phyloP scores from a whole-genome alignment of 2,329 filamentous ascomycete species.

The Pezicula neosporulosa region DNA sequence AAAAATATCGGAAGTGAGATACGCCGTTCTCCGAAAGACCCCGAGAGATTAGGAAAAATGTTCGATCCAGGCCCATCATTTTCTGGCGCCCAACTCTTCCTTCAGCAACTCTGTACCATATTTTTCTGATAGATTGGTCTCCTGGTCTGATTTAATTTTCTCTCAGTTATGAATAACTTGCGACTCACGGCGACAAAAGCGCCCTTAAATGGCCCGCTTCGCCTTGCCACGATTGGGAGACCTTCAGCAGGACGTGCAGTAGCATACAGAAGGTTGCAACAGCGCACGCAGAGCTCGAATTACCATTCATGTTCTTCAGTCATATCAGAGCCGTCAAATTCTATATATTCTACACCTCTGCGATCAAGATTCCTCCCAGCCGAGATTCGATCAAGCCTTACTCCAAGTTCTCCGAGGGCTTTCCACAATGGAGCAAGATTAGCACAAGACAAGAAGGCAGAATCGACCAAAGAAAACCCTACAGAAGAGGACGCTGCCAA shows the following conservation, averaged over 20 bases:
- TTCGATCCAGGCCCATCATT: slow-evolving; percentile 13
- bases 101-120: not conserved
- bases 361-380: slow-evolving; percentile 35
- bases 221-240: slow-evolving; percentile 29
- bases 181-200: slow-evolving; percentile 21
- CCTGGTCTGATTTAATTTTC: not conserved
- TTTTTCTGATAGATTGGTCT: not conserved
- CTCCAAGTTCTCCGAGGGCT: slow-evolving; percentile 9
- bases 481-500: slow-evolving; percentile 15
- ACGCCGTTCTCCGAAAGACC: not conserved
- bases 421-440: slow-evolving; percentile 22
- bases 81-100: slow-evolving; percentile 14
- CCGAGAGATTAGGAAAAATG: slow-evolving; percentile 19
- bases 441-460: slow-evolving; percentile 21
- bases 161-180: slow-evolving; percentile 25
- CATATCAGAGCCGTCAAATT: slow-evolving; percentile 32
- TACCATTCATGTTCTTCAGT: slow-evolving; percentile 22
- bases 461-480: slow-evolving; percentile 17
- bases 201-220: slow-evolving; percentile 20
- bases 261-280: slow-evolving; percentile 30
- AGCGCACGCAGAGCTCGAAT: slow-evolving; percentile 24
- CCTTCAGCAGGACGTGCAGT: slow-evolving; percentile 24
- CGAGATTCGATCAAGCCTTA: slow-evolving; percentile 15
- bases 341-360: slow-evolving; percentile 32
- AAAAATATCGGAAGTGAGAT: not conserved